These are phyloP conservation scores for Tolypocladium cylindrosporum DNA, from an alignment of 2,329 filamentous ascomycete species.

Conservation along the genomic window DNA sequence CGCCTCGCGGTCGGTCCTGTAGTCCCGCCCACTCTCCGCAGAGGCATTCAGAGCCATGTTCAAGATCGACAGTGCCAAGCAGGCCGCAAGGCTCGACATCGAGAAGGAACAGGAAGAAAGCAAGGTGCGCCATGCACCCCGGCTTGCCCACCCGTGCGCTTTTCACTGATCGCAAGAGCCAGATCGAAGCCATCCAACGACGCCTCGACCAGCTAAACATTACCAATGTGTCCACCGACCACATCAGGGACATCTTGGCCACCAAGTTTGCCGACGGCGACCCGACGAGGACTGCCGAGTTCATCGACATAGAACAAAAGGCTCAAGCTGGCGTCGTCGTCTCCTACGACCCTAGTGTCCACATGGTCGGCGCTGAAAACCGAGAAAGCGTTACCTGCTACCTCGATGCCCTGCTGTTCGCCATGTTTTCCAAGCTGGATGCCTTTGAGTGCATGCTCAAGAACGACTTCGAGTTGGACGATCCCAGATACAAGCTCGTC, in stretches of 20 bases:
- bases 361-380: slow-evolving; percentile 79
- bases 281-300: slow-evolving; percentile 61
- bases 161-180: neutral
- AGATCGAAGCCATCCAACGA: slow-evolving; percentile 32
- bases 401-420: slow-evolving; percentile 80
- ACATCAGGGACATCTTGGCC: slow-evolving; percentile 44
- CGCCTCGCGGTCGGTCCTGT: slow-evolving; percentile 1
- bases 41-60: slow-evolving; percentile 56
- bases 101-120: slow-evolving; percentile 36
- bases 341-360: slow-evolving; percentile 60
- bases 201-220: slow-evolving; percentile 34
- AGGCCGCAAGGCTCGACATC: slow-evolving; percentile 29
- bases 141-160: neutral
- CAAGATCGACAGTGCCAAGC: slow-evolving; percentile 47
- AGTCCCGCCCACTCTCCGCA: slow-evolving; percentile 43
- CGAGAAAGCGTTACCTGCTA: slow-evolving; percentile 86
- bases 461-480: slow-evolving; percentile 59
- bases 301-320: slow-evolving; percentile 70
- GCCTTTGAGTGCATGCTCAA: slow-evolving; percentile 91
- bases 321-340: slow-evolving; percentile 71
- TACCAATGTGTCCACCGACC: slow-evolving; percentile 43
- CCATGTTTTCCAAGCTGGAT: slow-evolving; percentile 87
- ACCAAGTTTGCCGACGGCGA: slow-evolving; percentile 59
- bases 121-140: slow-evolving; percentile 20
- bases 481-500: slow-evolving; percentile 61